A percentile compares a stretch with the other conserved stretches of the same genome.
phyloP scores from a whole-genome alignment of 352 stramenopile species.

The Globisporangium solare region DNA sequence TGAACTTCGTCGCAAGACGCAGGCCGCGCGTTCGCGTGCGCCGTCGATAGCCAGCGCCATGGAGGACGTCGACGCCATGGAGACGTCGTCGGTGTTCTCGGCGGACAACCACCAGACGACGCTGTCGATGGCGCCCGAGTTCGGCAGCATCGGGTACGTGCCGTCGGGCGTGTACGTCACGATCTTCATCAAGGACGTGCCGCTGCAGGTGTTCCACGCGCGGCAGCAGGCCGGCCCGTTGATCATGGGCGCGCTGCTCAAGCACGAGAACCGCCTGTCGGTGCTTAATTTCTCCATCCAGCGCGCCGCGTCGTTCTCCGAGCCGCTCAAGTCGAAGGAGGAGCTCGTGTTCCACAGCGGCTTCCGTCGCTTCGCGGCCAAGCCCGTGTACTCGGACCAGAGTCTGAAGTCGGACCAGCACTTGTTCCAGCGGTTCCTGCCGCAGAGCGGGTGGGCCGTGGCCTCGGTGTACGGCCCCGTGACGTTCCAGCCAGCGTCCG shows the following conservation, averaged over 20 bases:
- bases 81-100: slow-evolving; percentile 6
- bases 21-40: slow-evolving; percentile 39
- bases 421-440: slow-evolving; percentile 98
- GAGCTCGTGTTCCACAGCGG: slow-evolving; percentile 94
- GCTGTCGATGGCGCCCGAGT: slow-evolving; percentile 39
- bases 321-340: slow-evolving; percentile 96
- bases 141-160: slow-evolving; percentile 84
- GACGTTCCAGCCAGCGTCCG: slow-evolving; percentile 95
- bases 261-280: slow-evolving; percentile 97
- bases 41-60: slow-evolving; percentile 55
- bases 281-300: slow-evolving; percentile 97
- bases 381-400: slow-evolving; percentile 96
- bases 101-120: slow-evolving; percentile 10
- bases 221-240: slow-evolving; percentile 57
- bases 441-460: slow-evolving; percentile 87
- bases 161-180: slow-evolving; percentile 93
- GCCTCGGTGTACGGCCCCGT: slow-evolving; percentile 89
- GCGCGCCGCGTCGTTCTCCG: slow-evolving; percentile 64
- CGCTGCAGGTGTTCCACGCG: slow-evolving; percentile 44
- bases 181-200: slow-evolving; percentile 71
- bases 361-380: slow-evolving; percentile 91
- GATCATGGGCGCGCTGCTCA: slow-evolving; percentile 85
- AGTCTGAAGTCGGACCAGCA: slow-evolving; percentile 99
- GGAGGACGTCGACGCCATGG: slow-evolving; percentile 73
- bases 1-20: slow-evolving; percentile 54